Base-by-base conservation (phyloP, 2,329 filamentous ascomycete species). In the Pezicula rhizophila region DNA sequence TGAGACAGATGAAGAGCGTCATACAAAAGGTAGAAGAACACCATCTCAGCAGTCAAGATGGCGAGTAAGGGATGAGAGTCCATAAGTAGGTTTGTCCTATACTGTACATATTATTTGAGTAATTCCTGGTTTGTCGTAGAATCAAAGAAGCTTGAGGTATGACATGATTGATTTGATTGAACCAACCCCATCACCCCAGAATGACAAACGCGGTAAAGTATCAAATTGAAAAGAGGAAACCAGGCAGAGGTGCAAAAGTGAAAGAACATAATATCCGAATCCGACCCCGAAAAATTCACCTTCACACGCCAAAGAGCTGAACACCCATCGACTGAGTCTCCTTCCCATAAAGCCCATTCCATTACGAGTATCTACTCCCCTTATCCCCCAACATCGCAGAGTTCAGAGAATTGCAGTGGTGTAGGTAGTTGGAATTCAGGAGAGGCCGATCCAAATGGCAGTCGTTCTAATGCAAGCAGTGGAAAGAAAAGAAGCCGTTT, bases 381-480 rank as follows among this genome's bases (percentile, higher is more conserved):
- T 15, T 26, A 12, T 12, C 20, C 25, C 17, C 20, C 25, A 25
- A 42, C n/a, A 26, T 42, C 41, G 49, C 51, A 26, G 40, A 25
- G 53, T 57, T 51, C 51, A 54, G 14, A 52, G 49, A 39, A 39
- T 49, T 52, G 53, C 52, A 46, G 62, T 63, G 14, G 55, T 63
- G 50, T 60, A 63, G 43, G 57, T 63, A 10, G 47, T 56, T 43
- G 53, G 51, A 60, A 60, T 57, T 58, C 55, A 60, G 52, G 54
- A 50, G 53, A 55, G 51, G 53, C 55, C 56, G 56, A 58, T 62
- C 58, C 58, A 58, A 60, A 54, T 57, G 53, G 55, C 52, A 56
- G 51, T 58, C 51, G 53, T 59, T 64, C 60, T 63, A 62, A 62
- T 60, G 58, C 58, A 55, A 52, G 42, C 28, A 50, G 50, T 58